Percentiles rank a stretch among this genome's conserved stretches.
These are phyloP conservation scores for Neopestalotiopsis sp. DNA, from an alignment of 2,329 filamentous ascomycete species.

Conservation along the genomic window DNA sequence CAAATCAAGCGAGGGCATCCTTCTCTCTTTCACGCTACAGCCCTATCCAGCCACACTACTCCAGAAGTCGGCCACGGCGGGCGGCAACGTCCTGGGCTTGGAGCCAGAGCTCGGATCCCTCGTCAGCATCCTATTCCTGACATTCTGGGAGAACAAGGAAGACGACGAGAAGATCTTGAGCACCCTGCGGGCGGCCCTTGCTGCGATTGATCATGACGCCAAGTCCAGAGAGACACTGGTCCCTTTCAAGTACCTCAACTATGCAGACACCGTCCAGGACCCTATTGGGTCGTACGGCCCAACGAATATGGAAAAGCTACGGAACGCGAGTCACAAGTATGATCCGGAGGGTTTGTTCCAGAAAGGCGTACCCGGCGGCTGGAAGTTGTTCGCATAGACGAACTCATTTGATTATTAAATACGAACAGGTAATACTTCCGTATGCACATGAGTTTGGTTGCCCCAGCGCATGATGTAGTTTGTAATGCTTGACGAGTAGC, in stretches of 20 bases:
- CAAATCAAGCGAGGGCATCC: neutral
- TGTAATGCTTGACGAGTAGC: too few relatives aligned
- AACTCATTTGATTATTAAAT: too few relatives aligned
- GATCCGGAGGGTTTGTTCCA: slow-evolving; percentile 34
- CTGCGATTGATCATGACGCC: neutral
- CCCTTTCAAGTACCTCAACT: slow-evolving; percentile 26
- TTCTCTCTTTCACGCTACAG: neutral
- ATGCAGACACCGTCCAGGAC: slow-evolving; percentile 25
- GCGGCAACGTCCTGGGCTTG: neutral
- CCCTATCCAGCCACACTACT: neutral
- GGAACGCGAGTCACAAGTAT: slow-evolving; percentile 27
- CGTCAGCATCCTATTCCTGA: neutral
- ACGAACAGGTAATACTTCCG: too few relatives aligned
- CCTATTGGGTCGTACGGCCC: slow-evolving; percentile 25
- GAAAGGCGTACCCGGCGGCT: slow-evolving; percentile 26
- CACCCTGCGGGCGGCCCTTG: neutral
- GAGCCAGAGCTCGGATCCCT: neutral
- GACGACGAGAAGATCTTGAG: slow-evolving; percentile 5
- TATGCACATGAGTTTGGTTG: too few relatives aligned
- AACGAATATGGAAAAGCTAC: slow-evolving; percentile 21
- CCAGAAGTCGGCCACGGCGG: neutral
- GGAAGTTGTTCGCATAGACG: slow-evolving; percentile 20
- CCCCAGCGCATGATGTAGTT: too few relatives aligned
- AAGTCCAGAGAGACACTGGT: neutral
- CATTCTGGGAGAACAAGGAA: slow-evolving; percentile 8